A percentile compares a stretch with the other conserved stretches of the same genome.
Conservation (phyloP, 2,329 filamentous ascomycete genomes). For the Talaromyces sp. region DNA sequence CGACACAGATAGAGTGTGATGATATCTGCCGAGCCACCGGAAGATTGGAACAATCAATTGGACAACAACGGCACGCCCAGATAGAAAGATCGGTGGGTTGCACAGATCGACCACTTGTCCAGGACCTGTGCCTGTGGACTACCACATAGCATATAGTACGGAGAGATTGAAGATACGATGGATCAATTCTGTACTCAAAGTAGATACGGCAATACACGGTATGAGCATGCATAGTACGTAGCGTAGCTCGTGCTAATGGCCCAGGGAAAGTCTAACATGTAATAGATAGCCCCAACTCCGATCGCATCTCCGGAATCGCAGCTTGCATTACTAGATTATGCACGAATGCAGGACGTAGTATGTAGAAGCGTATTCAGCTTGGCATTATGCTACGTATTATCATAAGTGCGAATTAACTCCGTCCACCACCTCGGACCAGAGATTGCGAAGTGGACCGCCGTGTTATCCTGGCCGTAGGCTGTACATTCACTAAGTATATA, state of each 20-base stretch:
- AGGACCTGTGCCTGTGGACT: background rate
- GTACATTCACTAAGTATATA: no score
- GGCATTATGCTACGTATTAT: background rate
- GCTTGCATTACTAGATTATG: background rate
- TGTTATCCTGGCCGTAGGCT: background rate
- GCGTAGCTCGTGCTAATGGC: background rate
- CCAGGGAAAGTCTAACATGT: background rate
- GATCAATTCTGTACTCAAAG: background rate
- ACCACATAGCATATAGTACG: no score
- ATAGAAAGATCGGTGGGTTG: background rate
- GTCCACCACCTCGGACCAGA: background rate
- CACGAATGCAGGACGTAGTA: no score
- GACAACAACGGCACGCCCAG: background rate
- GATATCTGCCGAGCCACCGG: background rate
- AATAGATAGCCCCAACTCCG: background rate
- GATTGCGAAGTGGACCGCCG: background rate
- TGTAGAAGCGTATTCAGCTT: no score
- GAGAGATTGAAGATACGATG: background rate
- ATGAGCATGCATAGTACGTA: no score
- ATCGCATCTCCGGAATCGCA: slow-evolving; percentile 2
- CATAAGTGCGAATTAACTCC: background rate
- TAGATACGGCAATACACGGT: background rate
- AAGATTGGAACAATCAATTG: background rate
- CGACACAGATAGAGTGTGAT: background rate
- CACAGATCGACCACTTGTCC: background rate